phyloP scores from a whole-genome alignment of 129 eudicot species.

The Silybum marianum region DNA sequence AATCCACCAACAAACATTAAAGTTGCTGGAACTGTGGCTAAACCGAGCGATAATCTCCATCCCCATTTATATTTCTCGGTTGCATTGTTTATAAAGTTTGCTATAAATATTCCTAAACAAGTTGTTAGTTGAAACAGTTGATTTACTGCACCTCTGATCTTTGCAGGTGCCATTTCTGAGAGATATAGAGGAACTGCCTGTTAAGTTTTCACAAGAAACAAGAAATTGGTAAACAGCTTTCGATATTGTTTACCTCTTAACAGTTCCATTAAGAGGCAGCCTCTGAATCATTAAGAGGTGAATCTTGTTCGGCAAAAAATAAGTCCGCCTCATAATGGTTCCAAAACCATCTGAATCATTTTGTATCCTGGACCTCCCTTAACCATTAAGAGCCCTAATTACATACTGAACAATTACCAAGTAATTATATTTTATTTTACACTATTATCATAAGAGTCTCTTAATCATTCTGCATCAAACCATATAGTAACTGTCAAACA shows the following conservation, averaged over 20 bases:
- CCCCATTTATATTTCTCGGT: slow-evolving; percentile 85
- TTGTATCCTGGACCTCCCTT: too few relatives aligned
- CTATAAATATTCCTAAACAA: slow-evolving; percentile 76
- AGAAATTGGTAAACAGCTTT: not conserved
- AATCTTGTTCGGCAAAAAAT: too few relatives aligned
- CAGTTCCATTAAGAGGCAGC: too few relatives aligned
- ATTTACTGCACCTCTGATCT: slow-evolving; percentile 79
- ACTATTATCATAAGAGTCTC: too few relatives aligned
- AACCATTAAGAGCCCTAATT: too few relatives aligned
- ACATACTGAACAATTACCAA: too few relatives aligned
- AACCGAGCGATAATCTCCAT: slow-evolving; percentile 90
- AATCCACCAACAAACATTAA: slow-evolving; percentile 86
- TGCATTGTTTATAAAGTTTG: slow-evolving; percentile 84
- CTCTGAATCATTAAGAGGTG: not conserved
- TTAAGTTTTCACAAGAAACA: slow-evolving; percentile 4
- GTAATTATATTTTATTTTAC: too few relatives aligned
- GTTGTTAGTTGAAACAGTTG: slow-evolving; percentile 96
- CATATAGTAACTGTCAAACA: too few relatives aligned
- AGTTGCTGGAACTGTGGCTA: slow-evolving; percentile 77
- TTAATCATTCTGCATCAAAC: too few relatives aligned
- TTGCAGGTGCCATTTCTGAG: slow-evolving; percentile 96
- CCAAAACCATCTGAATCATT: too few relatives aligned
- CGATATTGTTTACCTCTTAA: too few relatives aligned
- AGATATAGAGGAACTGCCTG: slow-evolving; percentile 95
- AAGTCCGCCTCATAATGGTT: too few relatives aligned